A percentile compares a stretch with the other conserved stretches of the same genome.
Evolutionary conservation across 257 asterid genomes (phyloP).

Genomic region (Solanum bulbocastanum): DNA sequence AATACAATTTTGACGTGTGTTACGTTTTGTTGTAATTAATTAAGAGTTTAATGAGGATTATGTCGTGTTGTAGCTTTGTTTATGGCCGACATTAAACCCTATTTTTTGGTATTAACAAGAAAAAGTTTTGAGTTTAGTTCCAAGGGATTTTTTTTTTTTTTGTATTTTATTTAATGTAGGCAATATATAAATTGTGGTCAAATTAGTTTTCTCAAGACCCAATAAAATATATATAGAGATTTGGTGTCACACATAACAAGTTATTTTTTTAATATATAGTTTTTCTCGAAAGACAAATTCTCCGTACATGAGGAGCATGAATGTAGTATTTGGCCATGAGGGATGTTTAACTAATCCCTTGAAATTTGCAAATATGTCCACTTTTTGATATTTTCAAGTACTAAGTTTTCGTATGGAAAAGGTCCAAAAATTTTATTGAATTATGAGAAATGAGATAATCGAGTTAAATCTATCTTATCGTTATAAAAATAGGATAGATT

Average conservation of each 20-base stretch:
- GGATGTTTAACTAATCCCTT: background rate
- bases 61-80: conserved; percentile 20
- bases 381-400: background rate
- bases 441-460: background rate
- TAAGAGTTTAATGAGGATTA: conserved; percentile 19
- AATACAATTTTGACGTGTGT: background rate
- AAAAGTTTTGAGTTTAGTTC: conserved; percentile 6
- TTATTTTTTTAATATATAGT: background rate
- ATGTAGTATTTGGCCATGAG: conserved; percentile 5
- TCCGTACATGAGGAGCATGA: conserved; percentile 24
- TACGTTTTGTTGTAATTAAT: background rate
- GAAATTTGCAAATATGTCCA: background rate
- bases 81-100: conserved; percentile 45
- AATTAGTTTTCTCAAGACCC: conserved; percentile 7
- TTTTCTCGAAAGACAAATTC: background rate
- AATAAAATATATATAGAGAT: background rate
- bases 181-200: conserved; percentile 16
- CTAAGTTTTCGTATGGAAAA: background rate
- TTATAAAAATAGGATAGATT: background rate
- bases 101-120: conserved; percentile 22
- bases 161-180: background rate
- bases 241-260: background rate
- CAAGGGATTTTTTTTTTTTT: background rate
- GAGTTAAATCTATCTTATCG: background rate
- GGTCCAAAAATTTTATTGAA: background rate